Evolutionary conservation across 2,329 filamentous ascomycete species (phyloP).

Genomic region (Cytospora piceae): DNA sequence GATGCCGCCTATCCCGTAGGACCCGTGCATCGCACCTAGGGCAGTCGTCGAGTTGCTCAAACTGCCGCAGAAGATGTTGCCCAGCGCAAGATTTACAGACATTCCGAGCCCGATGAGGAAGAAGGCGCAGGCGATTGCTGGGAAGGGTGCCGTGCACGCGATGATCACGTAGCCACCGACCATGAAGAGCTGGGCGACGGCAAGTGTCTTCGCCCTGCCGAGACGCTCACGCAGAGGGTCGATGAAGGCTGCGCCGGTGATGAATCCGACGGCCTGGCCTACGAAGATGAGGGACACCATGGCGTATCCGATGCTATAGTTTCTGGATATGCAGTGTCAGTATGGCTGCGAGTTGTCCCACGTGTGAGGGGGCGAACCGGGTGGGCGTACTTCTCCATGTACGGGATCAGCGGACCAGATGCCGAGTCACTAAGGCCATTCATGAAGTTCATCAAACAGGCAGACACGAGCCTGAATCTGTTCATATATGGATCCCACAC

Average conservation of each 20-base stretch:
- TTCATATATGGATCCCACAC: conserved; percentile 68
- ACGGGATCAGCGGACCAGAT: conserved; percentile 78
- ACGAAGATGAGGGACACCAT: conserved; percentile 83
- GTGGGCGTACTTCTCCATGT: conserved; percentile 65
- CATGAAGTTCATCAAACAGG: conserved; percentile 67
- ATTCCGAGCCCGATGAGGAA: conserved; percentile 67
- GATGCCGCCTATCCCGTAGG: conserved; percentile 68
- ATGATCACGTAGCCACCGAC: conserved; percentile 67
- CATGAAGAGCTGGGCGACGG: conserved; percentile 61
- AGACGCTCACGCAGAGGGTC: conserved; percentile 64
- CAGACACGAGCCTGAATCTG: conserved; percentile 67
- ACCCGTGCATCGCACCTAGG: conserved; percentile 68
- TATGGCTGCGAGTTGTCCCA: conserved; percentile 19
- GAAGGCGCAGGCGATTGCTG: conserved; percentile 68
- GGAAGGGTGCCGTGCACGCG: conserved; percentile 70
- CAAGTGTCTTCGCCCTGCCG: conserved; percentile 67
- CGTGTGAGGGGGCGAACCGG: conserved; percentile 10
- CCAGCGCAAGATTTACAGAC: conserved; percentile 59
- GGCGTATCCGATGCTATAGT: conserved; percentile 77
- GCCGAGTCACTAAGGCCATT: conserved; percentile 77
- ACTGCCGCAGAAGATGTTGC: conserved; percentile 62
- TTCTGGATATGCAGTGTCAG: conserved; percentile 39
- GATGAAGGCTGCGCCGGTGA: conserved; percentile 71
- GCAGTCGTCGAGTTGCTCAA: conserved; percentile 57
- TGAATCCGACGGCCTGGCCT: conserved; percentile 75